These are phyloP conservation scores for Mycena metata DNA, from an alignment of 768 basidiomycete species.

Conservation along the genomic window DNA sequence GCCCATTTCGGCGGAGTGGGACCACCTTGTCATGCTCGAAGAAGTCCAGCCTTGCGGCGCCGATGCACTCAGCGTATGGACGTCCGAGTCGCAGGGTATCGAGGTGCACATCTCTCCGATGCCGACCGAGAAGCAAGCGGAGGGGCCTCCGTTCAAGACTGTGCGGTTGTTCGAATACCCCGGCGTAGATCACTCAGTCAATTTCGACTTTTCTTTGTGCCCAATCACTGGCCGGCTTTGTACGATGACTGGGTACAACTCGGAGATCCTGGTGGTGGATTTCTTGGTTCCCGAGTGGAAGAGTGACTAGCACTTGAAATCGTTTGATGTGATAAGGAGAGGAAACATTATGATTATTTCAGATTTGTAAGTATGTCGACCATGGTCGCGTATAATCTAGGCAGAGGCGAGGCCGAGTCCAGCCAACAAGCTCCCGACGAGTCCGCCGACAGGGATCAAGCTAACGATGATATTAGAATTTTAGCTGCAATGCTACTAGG, in stretches of 20 bases:
- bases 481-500: fast-evolving
- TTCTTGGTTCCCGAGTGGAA: slow-evolving; percentile 9
- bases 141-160: slow-evolving; percentile 2
- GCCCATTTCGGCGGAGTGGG: background rate
- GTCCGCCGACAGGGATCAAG: slow-evolving; percentile 11
- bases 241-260: slow-evolving; percentile 2
- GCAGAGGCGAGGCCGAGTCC: background rate
- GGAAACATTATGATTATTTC: no score
- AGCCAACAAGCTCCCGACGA: slow-evolving; percentile 10
- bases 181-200: background rate
- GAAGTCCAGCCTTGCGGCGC: slow-evolving; percentile 19
- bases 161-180: slow-evolving; percentile 8
- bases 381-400: background rate
- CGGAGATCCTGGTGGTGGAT: slow-evolving; percentile 20
- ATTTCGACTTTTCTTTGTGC: slow-evolving; percentile 14
- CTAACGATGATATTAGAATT: background rate
- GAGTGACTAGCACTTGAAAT: background rate
- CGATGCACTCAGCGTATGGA: background rate
- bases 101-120: slow-evolving; percentile 13
- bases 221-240: slow-evolving; percentile 18
- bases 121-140: slow-evolving; percentile 1
- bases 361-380: no score
- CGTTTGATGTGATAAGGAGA: no score
- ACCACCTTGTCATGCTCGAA: background rate
- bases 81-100: background rate